Base-by-base conservation (phyloP, 2,329 filamentous ascomycete species). In the Clarireedia monteithiana region DNA sequence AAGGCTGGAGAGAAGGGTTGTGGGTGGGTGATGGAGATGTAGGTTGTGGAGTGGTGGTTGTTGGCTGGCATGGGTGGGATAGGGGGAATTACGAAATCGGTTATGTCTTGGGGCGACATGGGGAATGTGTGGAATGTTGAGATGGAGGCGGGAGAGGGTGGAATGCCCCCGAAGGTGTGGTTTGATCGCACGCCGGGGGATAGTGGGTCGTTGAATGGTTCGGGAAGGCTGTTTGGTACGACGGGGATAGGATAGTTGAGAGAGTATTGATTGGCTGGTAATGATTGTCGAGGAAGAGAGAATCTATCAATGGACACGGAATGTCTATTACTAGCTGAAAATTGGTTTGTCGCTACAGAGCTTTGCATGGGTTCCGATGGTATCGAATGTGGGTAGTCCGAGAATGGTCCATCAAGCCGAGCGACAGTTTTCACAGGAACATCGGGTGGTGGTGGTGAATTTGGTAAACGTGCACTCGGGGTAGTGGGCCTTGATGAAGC, bases 111-210 rank as follows among this genome's bases (percentile, higher is more conserved):
- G 4, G 48, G 53, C 1, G 54, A 46, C 7, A 24, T 40, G n/a
- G 54, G 48, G 23, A 53, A 47, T 14, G 20, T 56, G 17, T 45
- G 49, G 23, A 52, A 52, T 5, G 48, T 52, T 17, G 40, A 52
- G 20, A 46, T 9, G 20, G 54, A 51, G 14, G 54, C 17, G 54
- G 20, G 49, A 36, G 30, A 38, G 5, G 17, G 30, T 34, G 42
- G 54, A 52, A 38, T 24, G 24, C 17, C 17, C 9, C 54, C 48
- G 14, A 56, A 52, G 23, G 49, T 51, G n/a, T 52, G 54, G 23
- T 46, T 47, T 4, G 54, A 53, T 40, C 48, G 40, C 2, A 49
- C 40, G 3, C 48, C 36, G 15, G 54, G 48, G 0, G 39, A 45
- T 23, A 55, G 14, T 15, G 46, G 40, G n/a, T 17, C 14, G 6